Conservation (phyloP, 768 basidiomycete genomes). For the Macrolepiota albuminosa region DNA sequence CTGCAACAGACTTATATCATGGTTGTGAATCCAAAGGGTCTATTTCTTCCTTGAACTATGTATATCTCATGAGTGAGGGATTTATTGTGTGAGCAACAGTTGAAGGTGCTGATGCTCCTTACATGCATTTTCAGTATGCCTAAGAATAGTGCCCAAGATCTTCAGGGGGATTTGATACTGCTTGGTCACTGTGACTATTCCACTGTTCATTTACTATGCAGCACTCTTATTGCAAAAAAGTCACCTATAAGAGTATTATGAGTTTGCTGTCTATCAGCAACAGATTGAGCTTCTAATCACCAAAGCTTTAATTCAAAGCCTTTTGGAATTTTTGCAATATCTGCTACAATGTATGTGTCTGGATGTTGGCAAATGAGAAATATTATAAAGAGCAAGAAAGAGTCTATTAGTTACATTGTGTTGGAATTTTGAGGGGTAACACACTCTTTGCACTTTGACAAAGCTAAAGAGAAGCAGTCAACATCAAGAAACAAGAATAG, state of each 20-base stretch:
- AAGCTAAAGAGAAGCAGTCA: no score
- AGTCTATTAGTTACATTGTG: no score
- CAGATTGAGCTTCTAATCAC: background rate
- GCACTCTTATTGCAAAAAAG: no score
- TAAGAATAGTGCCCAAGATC: background rate
- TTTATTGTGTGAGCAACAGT: background rate
- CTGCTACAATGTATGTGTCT: background rate
- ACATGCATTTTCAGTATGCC: background rate
- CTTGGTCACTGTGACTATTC: background rate
- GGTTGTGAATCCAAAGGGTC: no score
- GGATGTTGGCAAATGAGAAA: background rate
- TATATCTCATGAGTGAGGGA: background rate
- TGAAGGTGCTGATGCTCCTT: background rate
- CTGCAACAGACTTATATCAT: no score
- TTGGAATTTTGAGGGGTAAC: no score
- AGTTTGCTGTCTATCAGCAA: background rate
- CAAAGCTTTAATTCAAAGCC: background rate
- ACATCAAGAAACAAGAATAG: no score
- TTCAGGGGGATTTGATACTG: background rate
- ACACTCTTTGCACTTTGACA: no score
- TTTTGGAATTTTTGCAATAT: background rate
- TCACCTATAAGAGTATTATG: background rate
- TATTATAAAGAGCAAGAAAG: background rate
- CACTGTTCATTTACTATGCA: background rate
- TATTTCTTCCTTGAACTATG: background rate